phyloP scores from a whole-genome alignment of 2,329 filamentous ascomycete genomes.

The Parastagonospora nodorum region DNA sequence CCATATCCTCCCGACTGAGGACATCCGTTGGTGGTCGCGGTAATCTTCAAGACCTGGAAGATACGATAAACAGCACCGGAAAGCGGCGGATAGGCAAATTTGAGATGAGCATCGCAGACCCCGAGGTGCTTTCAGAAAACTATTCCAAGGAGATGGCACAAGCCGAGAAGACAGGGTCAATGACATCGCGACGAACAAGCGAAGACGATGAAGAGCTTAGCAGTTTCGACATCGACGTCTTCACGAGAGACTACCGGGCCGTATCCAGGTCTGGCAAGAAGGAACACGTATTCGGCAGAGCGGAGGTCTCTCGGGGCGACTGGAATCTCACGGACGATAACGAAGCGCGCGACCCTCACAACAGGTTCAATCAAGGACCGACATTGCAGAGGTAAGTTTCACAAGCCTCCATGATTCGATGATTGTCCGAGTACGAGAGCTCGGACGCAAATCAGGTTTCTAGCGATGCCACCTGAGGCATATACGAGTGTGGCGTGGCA shows the following conservation, averaged over 20 bases:
- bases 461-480: neutral
- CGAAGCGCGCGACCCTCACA: slow-evolving; percentile 35
- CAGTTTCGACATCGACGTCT: slow-evolving; percentile 42
- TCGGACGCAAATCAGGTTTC: neutral
- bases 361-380: slow-evolving; percentile 44
- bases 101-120: slow-evolving; percentile 65
- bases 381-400: slow-evolving; percentile 42
- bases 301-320: slow-evolving; percentile 46
- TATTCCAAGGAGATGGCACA: slow-evolving; percentile 25
- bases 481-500: slow-evolving; percentile 4
- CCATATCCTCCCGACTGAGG: slow-evolving; percentile 74
- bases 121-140: slow-evolving; percentile 36
- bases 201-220: slow-evolving; percentile 22
- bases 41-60: slow-evolving; percentile 67
- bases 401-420: slow-evolving; percentile 2
- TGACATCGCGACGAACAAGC: slow-evolving; percentile 21
- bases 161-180: slow-evolving; percentile 34
- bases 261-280: slow-evolving; percentile 19
- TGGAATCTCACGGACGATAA: slow-evolving; percentile 41
- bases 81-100: slow-evolving; percentile 79
- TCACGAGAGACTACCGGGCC: slow-evolving; percentile 37
- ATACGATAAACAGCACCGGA: slow-evolving; percentile 74
- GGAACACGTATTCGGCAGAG: slow-evolving; percentile 49
- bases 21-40: slow-evolving; percentile 48
- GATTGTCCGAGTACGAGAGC: slow-evolving; percentile 6